phyloP scores from a whole-genome alignment of 768 basidiomycete genomes.

The Mycena pura region DNA sequence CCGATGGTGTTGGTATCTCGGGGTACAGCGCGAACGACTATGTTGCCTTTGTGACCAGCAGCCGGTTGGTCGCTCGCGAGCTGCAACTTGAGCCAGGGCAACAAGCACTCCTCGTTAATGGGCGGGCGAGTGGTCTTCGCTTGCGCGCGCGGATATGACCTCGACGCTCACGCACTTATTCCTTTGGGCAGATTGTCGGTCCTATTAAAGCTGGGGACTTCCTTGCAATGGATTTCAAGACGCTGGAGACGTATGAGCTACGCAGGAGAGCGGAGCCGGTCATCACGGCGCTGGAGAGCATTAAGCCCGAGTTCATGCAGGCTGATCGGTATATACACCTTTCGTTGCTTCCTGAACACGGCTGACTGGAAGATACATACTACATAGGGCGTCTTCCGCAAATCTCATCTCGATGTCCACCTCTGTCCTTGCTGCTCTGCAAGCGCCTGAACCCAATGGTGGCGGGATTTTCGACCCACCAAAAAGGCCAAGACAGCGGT shows the following conservation, averaged over 20 bases:
- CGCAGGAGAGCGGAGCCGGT: slow-evolving; percentile 74
- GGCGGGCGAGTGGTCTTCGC: slow-evolving; percentile 63
- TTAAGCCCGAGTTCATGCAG: slow-evolving; percentile 47
- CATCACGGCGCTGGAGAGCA: slow-evolving; percentile 63
- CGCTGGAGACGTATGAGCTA: slow-evolving; percentile 77
- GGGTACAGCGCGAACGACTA: slow-evolving; percentile 46
- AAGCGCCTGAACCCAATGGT: slow-evolving; percentile 76
- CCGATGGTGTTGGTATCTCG: slow-evolving; percentile 40
- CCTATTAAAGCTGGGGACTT: slow-evolving; percentile 71
- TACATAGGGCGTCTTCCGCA: slow-evolving; percentile 57
- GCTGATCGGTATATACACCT: slow-evolving; percentile 49
- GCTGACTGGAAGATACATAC: background rate
- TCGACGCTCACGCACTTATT: slow-evolving; percentile 1
- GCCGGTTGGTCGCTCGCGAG: slow-evolving; percentile 57
- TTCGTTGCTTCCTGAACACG: background rate
- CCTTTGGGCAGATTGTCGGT: slow-evolving; percentile 68
- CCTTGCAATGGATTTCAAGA: slow-evolving; percentile 70
- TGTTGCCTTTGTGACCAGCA: slow-evolving; percentile 49
- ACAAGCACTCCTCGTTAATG: slow-evolving; percentile 77
- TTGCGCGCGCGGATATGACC: background rate
- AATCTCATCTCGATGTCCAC: slow-evolving; percentile 69
- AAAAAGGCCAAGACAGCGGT: slow-evolving; percentile 61
- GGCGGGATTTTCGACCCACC: slow-evolving; percentile 74
- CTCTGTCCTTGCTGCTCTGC: slow-evolving; percentile 75
- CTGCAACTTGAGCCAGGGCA: slow-evolving; percentile 67